A percentile compares a stretch with the other conserved stretches of the same genome.
phyloP scores from a whole-genome alignment of 2,329 filamentous ascomycete species.

The Didymella lethalis region DNA sequence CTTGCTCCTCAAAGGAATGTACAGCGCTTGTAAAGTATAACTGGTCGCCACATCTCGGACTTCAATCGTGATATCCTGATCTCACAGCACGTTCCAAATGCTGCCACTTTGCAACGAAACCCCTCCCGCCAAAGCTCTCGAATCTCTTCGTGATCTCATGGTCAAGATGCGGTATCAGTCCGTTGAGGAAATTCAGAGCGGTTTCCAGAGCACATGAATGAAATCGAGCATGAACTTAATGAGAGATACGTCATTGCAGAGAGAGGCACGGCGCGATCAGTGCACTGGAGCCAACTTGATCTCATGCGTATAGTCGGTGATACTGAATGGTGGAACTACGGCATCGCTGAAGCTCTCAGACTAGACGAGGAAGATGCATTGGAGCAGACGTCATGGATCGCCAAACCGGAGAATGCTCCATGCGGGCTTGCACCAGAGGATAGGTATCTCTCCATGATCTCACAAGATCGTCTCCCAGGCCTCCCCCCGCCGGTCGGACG shows the following conservation, averaged over 20 bases:
- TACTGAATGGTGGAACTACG: not conserved
- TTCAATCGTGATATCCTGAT: not conserved
- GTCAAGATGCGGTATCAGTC: not conserved
- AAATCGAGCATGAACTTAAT: not conserved
- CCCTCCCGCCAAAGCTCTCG: not conserved
- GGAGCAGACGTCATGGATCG: constrained; percentile 6
- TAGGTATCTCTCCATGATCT: not conserved
- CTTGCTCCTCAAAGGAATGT: not conserved
- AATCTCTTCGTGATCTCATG: not conserved
- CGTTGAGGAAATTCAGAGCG: constrained; percentile 1
- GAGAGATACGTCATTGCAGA: constrained; percentile 3
- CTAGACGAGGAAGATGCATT: not conserved
- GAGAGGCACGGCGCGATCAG: not conserved
- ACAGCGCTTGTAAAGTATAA: not conserved
- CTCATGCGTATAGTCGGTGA: not conserved
- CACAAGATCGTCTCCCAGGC: not conserved
- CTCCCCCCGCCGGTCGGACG: not conserved
- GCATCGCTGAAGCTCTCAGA: not conserved
- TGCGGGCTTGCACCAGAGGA: not conserved
- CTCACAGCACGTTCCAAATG: not conserved
- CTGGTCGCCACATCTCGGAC: not conserved
- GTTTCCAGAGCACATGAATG: not conserved
- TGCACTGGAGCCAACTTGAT: not conserved
- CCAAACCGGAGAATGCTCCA: not conserved
- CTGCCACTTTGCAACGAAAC: not conserved